Percentiles rank a stretch among this genome's conserved stretches.
phyloP scores from a whole-genome alignment of 2,329 filamentous ascomycete genomes.

The Exophiala sideris region DNA sequence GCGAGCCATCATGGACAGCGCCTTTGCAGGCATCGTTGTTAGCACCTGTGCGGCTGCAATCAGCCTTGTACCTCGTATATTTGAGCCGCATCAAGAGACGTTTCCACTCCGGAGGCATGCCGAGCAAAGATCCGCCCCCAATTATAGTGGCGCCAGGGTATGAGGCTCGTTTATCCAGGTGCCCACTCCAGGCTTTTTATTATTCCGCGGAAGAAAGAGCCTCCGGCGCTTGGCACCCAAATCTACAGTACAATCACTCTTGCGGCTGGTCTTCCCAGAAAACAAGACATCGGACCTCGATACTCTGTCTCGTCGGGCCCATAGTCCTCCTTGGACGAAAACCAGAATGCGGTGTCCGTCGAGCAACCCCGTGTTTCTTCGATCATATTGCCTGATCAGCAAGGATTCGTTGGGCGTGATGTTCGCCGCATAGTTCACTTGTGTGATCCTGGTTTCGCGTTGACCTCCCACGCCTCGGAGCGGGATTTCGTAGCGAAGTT shows the following conservation, averaged over 20 bases:
- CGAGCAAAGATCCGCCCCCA: no score
- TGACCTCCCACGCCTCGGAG: constrained; percentile 1
- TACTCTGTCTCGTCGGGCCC: background rate
- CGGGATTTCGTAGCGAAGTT: background rate
- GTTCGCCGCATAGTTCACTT: background rate
- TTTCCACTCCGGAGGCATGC: no score
- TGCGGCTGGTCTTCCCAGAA: constrained; percentile 1
- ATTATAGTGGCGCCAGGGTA: no score
- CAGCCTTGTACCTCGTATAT: no score
- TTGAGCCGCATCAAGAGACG: no score
- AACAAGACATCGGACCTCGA: background rate
- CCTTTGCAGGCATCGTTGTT: no score
- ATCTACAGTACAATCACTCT: background rate
- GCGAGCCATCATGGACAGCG: no score
- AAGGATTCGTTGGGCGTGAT: background rate
- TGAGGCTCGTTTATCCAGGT: no score
- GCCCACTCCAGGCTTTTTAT: no score
- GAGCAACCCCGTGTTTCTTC: background rate
- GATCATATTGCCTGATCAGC: background rate
- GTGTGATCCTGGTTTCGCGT: background rate
- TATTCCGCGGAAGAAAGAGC: no score
- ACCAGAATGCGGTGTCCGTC: background rate
- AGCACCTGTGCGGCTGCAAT: no score
- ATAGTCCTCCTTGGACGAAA: background rate
- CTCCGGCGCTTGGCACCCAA: no score